phyloP scores from a whole-genome alignment of 495 filamentous ascomycete genomes.

The Hypomontagnella monticulosa region DNA sequence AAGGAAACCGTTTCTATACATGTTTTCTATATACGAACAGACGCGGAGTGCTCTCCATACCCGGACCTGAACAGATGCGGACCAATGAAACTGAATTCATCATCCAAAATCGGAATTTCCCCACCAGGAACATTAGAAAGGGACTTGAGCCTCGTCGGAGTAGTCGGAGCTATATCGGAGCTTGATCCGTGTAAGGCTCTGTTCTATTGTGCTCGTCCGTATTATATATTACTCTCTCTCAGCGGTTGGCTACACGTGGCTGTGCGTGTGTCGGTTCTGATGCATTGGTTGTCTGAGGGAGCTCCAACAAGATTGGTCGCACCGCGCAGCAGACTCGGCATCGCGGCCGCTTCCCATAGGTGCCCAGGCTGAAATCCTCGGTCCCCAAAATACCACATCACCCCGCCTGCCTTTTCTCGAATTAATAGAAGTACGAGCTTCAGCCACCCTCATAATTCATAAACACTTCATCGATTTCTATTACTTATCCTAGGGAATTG shows the following conservation, averaged over 20 bases:
- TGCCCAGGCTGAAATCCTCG: conserved; percentile 29
- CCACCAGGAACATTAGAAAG: too few species aligned
- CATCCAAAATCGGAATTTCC: too few species aligned
- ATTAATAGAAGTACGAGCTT: conserved; percentile 8
- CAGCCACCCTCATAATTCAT: background rate
- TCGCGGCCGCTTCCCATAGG: conserved; percentile 36
- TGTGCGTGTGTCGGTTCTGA: conserved; percentile 26
- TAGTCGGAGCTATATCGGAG: too few species aligned
- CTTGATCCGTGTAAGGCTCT: conserved; percentile 17
- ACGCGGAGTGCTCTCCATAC: too few species aligned
- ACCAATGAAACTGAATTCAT: too few species aligned
- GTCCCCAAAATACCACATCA: conserved; percentile 36
- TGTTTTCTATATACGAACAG: too few species aligned
- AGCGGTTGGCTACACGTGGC: conserved; percentile 39
- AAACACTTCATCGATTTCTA: background rate
- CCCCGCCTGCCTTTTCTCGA: conserved; percentile 17
- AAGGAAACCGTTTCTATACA: too few species aligned
- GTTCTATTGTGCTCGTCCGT: background rate
- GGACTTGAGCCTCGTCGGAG: too few species aligned
- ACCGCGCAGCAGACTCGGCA: conserved; percentile 18
- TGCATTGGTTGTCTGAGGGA: conserved; percentile 19
- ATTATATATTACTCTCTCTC: background rate
- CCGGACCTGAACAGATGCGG: too few species aligned
- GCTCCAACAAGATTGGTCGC: conserved; percentile 31
- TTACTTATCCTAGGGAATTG: conserved; percentile 7